phyloP scores from a whole-genome alignment of 129 eudicot species.

The Chrysanthemum seticuspe region DNA sequence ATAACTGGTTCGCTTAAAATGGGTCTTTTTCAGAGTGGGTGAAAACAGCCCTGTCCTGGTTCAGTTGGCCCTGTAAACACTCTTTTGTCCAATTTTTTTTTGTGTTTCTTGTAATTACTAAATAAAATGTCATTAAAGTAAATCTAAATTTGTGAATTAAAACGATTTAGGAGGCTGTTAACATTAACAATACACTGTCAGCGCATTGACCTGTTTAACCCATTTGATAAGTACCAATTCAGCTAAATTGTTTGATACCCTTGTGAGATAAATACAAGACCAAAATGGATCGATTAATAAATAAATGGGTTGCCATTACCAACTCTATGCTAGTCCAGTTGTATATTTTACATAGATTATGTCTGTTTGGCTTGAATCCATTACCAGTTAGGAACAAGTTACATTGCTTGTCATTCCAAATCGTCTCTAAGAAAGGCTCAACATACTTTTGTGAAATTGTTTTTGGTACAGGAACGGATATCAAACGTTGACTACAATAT shows the following conservation, averaged over 20 bases:
- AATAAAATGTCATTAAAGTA: too few species aligned
- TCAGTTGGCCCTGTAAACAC: background rate
- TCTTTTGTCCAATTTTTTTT: background rate
- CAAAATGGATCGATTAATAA: background rate
- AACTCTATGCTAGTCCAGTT: too few species aligned
- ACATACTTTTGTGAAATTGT: background rate
- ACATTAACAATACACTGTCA: too few species aligned
- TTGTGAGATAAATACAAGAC: background rate
- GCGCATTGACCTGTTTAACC: background rate
- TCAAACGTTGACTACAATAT: constrained; percentile 72
- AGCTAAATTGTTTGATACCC: background rate
- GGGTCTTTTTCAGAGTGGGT: background rate
- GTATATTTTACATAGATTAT: background rate
- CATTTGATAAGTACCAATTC: background rate
- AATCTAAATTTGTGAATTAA: background rate
- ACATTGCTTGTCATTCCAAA: background rate
- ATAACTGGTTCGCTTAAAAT: background rate
- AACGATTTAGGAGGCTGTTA: too few species aligned
- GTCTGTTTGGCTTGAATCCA: background rate
- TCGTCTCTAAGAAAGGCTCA: background rate
- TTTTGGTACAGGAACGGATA: constrained; percentile 58
- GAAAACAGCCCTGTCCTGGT: too few species aligned
- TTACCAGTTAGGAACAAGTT: background rate
- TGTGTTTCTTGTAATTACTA: too few species aligned
- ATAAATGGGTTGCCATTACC: background rate